Evolutionary conservation across 345 rosid species (phyloP), one percentile per base, ranked within the genome.

Genomic region (Eucalyptus marginata): DNA sequence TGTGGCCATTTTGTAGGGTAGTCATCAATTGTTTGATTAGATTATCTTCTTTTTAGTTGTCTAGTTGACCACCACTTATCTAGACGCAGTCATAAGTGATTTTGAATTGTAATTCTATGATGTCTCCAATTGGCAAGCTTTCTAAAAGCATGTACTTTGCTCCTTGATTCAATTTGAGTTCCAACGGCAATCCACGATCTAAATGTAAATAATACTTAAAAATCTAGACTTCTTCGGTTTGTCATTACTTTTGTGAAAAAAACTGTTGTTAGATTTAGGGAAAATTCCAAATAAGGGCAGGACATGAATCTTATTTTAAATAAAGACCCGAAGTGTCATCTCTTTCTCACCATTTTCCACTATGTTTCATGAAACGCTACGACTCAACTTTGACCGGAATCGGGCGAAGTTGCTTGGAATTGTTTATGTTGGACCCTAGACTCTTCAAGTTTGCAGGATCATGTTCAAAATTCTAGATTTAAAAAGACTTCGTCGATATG

Each of bases 321-420:
- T 56, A 56, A 22, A 8, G 6, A 0, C 2, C 0, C 24, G 3
- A 56, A 9, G 1, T 56, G 1, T 0, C 62, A 56, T 54, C 2
- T 2, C 24, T 56, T 22, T 56, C 7, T 51, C 9, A 52, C 13
- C 83, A 36, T 36, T 7, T 36, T 76, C 47, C 83, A 36, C 27
- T 18, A 7, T 68, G 80, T 68, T 68, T 17, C 80, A 16, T 33
- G 80, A 68, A 68, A 31, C 27, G 27, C 46, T 18, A 18, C 46
- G 27, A 71, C 10, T 36, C 81, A 71, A 71, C 10, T 71, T 71
- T 71, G 46, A 36, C 81, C 3, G 8, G 81, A 33, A 36, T 71
- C 14, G 27, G 22, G 46, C 46, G 25, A 71, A 71, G 27, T 71
- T 71, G 13, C 46, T 3, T 71, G 81, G 81, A 71, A 71, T 36